Percentiles rank a stretch among this genome's conserved stretches.
Evolutionary conservation across 2,329 filamentous ascomycete species (phyloP).

Genomic region (Lachnellula arida): DNA sequence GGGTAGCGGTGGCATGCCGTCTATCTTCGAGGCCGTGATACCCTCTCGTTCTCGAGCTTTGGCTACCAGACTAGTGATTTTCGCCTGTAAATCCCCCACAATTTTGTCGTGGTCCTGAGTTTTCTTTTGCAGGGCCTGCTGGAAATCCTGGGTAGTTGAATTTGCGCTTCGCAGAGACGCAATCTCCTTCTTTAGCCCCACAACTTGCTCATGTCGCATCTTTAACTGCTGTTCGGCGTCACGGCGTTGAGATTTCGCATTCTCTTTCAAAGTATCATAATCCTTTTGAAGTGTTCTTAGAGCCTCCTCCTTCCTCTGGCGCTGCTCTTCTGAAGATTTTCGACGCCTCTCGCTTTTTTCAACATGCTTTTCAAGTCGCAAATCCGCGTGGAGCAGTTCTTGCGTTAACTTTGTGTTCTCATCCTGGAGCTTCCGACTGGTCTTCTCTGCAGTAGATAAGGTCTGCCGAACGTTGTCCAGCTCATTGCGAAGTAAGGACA

Average conservation of each 20-base stretch:
- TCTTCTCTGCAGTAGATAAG: constrained; percentile 42
- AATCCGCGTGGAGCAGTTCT: constrained; percentile 26
- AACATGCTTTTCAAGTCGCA: constrained; percentile 22
- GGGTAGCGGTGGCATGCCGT: neutral
- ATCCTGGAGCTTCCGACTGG: constrained; percentile 23
- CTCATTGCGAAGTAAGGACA: constrained; percentile 48
- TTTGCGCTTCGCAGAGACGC: constrained; percentile 38
- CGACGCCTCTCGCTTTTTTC: constrained; percentile 37
- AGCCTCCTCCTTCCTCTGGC: constrained; percentile 44
- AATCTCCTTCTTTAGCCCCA: constrained; percentile 50
- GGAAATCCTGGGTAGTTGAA: constrained; percentile 12
- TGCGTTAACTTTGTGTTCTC: constrained; percentile 29
- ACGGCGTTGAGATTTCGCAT: constrained; percentile 48
- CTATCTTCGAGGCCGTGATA: neutral
- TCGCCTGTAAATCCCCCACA: constrained; percentile 16
- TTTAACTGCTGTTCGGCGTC: constrained; percentile 53
- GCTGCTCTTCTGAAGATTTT: constrained; percentile 40
- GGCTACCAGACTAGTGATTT: constrained; percentile 16
- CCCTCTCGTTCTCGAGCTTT: neutral
- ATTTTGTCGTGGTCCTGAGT: constrained; percentile 17
- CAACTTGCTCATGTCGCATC: constrained; percentile 53
- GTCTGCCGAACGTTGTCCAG: constrained; percentile 48
- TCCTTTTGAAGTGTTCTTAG: constrained; percentile 46
- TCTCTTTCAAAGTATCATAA: constrained; percentile 49
- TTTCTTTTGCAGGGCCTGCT: constrained; percentile 17